Evolutionary conservation across 1,139 yeast genomes (phyloP).

Genomic region (Candida sojae): DNA sequence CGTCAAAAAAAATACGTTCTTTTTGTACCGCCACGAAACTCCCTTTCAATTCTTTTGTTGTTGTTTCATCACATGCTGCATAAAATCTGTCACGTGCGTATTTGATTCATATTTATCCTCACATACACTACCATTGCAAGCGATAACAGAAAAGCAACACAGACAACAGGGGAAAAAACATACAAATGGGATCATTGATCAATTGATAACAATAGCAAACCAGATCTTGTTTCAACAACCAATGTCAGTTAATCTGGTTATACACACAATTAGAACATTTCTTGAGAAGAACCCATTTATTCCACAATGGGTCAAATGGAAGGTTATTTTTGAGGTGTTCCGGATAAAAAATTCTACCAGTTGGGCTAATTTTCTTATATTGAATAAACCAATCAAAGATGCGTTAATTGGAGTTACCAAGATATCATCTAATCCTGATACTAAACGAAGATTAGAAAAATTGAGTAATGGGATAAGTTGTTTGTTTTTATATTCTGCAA

Average conservation of each 20-base stretch:
- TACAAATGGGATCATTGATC: not conserved
- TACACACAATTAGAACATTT: not conserved
- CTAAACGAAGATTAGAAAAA: constrained; percentile 12
- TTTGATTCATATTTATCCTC: too few relatives aligned
- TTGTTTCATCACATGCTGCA: too few relatives aligned
- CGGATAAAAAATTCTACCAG: constrained; percentile 28
- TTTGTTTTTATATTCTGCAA: constrained; percentile 32
- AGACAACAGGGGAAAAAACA: not conserved
- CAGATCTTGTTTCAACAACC: not conserved
- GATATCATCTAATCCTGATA: constrained; percentile 1
- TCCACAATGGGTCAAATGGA: constrained; percentile 34
- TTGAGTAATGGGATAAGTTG: constrained; percentile 31
- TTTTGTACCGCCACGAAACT: too few relatives aligned
- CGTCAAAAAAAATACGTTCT: too few relatives aligned
- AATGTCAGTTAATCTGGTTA: not conserved
- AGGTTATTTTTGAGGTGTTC: constrained; percentile 24
- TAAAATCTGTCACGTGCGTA: too few relatives aligned
- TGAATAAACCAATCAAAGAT: constrained; percentile 32
- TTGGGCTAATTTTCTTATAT: constrained; percentile 35
- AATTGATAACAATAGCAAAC: not conserved
- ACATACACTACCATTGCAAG: too few relatives aligned
- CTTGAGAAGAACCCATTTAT: not conserved
- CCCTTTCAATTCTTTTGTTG: too few relatives aligned
- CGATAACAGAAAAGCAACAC: too few relatives aligned
- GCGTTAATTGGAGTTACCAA: constrained; percentile 4